phyloP scores from a whole-genome alignment of 2,329 filamentous ascomycete species.

The Alternaria postmessia region DNA sequence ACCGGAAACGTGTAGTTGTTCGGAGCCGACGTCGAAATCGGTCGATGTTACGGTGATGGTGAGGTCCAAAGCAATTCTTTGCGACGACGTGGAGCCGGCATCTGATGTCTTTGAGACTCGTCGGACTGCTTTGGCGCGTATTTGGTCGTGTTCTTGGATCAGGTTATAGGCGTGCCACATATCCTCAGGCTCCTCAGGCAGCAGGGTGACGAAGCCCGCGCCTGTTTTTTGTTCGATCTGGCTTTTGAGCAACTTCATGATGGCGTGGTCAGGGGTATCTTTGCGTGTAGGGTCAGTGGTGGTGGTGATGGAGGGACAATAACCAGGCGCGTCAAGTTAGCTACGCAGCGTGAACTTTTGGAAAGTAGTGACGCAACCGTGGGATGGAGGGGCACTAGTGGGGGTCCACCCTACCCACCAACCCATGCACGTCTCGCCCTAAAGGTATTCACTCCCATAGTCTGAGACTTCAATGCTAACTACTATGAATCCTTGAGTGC shows the following conservation, averaged over 20 bases:
- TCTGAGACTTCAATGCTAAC: background rate
- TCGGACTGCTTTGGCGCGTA: conserved; percentile 72
- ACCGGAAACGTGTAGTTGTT: conserved; percentile 73
- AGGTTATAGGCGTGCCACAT: conserved; percentile 84
- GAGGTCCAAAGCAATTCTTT: conserved; percentile 70
- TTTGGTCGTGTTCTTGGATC: conserved; percentile 69
- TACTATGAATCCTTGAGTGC: no score
- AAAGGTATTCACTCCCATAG: background rate
- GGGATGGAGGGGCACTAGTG: conserved; percentile 1
- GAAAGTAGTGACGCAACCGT: conserved; percentile 2
- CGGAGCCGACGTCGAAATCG: conserved; percentile 74
- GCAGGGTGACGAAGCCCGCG: conserved; percentile 69
- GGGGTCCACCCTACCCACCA: background rate
- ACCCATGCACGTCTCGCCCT: background rate
- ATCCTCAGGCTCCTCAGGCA: conserved; percentile 77
- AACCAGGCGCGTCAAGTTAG: background rate
- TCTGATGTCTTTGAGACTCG: conserved; percentile 68
- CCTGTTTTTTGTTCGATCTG: conserved; percentile 70
- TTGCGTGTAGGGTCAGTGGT: background rate
- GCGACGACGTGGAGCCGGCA: conserved; percentile 69
- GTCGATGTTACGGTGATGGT: conserved; percentile 70
- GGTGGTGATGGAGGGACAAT: background rate
- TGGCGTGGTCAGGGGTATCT: background rate
- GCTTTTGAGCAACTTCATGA: conserved; percentile 73
- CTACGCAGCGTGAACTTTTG: background rate